Evolutionary conservation across 1,139 yeast genomes (phyloP).

Genomic region (Debaryomycetaceae sp.): DNA sequence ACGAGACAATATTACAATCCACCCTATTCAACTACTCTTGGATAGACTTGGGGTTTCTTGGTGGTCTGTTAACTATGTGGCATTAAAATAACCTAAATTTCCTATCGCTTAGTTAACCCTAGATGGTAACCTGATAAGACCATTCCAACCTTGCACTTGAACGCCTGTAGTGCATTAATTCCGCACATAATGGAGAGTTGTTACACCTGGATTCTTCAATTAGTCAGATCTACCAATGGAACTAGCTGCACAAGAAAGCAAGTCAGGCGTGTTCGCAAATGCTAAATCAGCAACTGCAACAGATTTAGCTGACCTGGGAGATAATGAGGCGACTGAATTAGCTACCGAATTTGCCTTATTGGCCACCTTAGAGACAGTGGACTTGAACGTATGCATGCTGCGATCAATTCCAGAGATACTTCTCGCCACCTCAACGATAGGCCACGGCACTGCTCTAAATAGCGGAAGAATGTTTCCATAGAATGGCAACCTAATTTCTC

Average conservation of each 20-base stretch:
- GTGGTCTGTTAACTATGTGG: no score
- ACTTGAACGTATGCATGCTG: conserved; percentile 42
- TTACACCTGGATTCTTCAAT: no score
- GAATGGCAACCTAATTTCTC: conserved; percentile 69
- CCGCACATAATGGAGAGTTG: no score
- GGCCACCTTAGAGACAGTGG: conserved; percentile 12
- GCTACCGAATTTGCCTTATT: conserved; percentile 19
- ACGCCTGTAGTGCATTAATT: no score
- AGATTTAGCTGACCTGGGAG: conserved; percentile 2
- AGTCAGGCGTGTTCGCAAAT: not conserved
- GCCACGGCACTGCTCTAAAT: conserved; percentile 73
- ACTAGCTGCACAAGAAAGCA: not conserved
- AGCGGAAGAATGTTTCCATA: conserved; percentile 74
- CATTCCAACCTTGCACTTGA: no score
- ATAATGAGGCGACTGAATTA: conserved; percentile 12
- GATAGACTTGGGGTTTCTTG: no score
- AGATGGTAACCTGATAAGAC: no score
- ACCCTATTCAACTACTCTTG: no score
- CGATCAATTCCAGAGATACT: conserved; percentile 60
- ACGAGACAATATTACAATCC: no score
- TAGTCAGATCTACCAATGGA: not conserved
- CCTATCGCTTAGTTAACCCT: no score
- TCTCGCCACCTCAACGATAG: conserved; percentile 53
- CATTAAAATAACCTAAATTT: no score
- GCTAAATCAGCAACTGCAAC: not conserved